Base-by-base conservation (phyloP, 2,329 filamentous ascomycete genomes). In the Penicillium sp. region DNA sequence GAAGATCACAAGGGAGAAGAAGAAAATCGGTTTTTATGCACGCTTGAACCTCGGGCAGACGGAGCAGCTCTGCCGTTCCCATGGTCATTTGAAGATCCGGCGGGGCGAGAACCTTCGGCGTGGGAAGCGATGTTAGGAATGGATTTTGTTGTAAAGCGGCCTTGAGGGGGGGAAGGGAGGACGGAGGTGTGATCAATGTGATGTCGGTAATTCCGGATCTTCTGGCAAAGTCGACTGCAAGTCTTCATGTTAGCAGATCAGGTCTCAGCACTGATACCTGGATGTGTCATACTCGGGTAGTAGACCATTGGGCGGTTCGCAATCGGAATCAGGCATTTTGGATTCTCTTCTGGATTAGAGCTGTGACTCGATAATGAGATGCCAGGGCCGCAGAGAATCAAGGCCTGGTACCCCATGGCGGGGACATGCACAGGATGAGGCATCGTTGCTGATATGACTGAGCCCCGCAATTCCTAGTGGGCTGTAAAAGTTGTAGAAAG, bases 1-100 rank as follows among this genome's bases (percentile, higher is more conserved):
- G 80, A 5, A 98, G 72, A 61, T 98, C 92, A 64, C 92, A 98
- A 0, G 92, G 90, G 3, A 98, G 71, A 2, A 96, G 78, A 16
- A 95, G 70, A 57, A 98, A 96, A 65, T 98, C 87, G 9, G 80
- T 79, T 37, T 78, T 87, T 52, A 98, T 79, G 6, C 80, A 74
- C n/a, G 74, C 72, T 57, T 84, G 81, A 30, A 96, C 79, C 60
- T 95, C 85, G 1, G 85, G 83, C 6, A 95, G 73, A 7, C 89
- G 79, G 35, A 98, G 76, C 13, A 96, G 80, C 55, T 95, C 84
- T 6, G 86, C 89, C 5, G 92, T 96, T 35, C 88, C 88, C 0
- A 84, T 94, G 42, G 85, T 92, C 56, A 88, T 80, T 33, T 85
- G 81, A 22, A 95, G 72, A 28, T 77, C 80, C 51, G 73, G 69